Evolutionary conservation across 2,329 filamentous ascomycete genomes (phyloP), one percentile per base, ranked within the genome.

Genomic region (Coniochaeta sp.): DNA sequence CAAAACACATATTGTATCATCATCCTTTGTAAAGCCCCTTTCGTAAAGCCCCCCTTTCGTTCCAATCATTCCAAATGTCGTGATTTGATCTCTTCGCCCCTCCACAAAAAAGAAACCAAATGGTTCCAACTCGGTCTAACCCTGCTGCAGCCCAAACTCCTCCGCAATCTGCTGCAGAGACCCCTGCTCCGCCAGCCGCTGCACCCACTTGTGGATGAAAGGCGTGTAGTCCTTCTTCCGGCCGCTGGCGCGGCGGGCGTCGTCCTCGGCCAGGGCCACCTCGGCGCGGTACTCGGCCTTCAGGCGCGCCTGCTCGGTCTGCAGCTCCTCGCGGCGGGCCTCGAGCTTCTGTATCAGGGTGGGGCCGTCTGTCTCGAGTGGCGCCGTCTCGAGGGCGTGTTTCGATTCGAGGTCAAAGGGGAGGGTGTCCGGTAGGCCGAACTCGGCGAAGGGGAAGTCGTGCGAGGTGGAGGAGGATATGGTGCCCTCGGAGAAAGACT

Each of bases 171-270:
- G 73, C 64, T 78, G 74, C 60, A 95, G 71, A 1, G 84, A 74
- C 1, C 84, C 85, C 66, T 88, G 87, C 62, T 86, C 84, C 1
- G 88, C 88, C 61, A 96, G 78, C 63, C 82, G 83, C 64, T 81
- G 81, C 52, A 93, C 73, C 86, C 90, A 93, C 40, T 74, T 77
- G 66, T 89, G 85, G 24, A 93, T 79, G 0, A 86, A 83, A 0
- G 85, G 84, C 0, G 84, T 86, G 68, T 89, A 90, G 68, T 96
- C 89, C 67, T 85, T 81, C 67, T 82, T 81, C 2, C 86, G 77
- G 31, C 80, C 79, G 24, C 75, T 73, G 3, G 85, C 82, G 55
- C 81, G 79, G 54, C 77, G 73, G 24, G 81, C 76, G 61, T 85
- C 82, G 14, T 79, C 77, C 1, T 73, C 74, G 43, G 79, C 73